phyloP scores from a whole-genome alignment of 352 stramenopile genomes.

The Thraustochytrium striatum region DNA sequence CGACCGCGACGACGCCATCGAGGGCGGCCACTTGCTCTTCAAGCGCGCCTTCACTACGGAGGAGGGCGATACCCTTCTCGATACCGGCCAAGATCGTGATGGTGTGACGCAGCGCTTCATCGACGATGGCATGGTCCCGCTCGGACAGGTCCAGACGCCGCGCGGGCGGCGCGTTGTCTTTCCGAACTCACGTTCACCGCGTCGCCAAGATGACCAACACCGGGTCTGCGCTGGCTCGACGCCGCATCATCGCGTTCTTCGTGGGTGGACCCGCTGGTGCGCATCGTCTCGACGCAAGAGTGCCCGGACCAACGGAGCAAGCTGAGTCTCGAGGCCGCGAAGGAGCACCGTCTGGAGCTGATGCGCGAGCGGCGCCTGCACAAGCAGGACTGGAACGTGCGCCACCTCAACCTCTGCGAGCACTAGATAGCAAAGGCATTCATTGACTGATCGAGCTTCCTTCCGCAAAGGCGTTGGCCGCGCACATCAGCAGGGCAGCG shows the following conservation, averaged over 20 bases:
- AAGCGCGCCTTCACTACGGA: slow-evolving; percentile 10
- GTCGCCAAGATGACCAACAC: slow-evolving; percentile 20
- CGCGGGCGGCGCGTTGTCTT: slow-evolving; percentile 1
- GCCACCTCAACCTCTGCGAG: slow-evolving; percentile 24
- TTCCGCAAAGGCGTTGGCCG: too few relatives aligned
- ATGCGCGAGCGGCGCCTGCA: slow-evolving; percentile 45
- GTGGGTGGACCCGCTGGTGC: slow-evolving; percentile 46
- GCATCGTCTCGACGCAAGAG: slow-evolving; percentile 50
- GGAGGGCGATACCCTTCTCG: too few relatives aligned
- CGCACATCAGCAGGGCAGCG: too few relatives aligned
- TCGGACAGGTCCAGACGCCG: background rate
- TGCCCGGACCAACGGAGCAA: slow-evolving; percentile 34
- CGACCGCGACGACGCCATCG: slow-evolving; percentile 34
- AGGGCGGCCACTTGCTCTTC: slow-evolving; percentile 42
- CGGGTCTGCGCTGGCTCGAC: background rate
- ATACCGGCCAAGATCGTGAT: background rate
- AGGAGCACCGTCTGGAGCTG: slow-evolving; percentile 34
- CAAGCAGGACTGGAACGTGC: slow-evolving; percentile 49
- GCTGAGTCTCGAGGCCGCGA: slow-evolving; percentile 36
- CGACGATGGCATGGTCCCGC: background rate
- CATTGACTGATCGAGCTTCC: too few relatives aligned
- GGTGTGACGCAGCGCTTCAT: background rate
- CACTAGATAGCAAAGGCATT: too few relatives aligned
- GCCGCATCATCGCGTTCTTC: slow-evolving; percentile 51
- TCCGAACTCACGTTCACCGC: slow-evolving; percentile 9